Percentiles rank a stretch among this genome's conserved stretches.
Conservation (phyloP, 352 stramenopile genomes). For the Globisporangium spiculum region DNA sequence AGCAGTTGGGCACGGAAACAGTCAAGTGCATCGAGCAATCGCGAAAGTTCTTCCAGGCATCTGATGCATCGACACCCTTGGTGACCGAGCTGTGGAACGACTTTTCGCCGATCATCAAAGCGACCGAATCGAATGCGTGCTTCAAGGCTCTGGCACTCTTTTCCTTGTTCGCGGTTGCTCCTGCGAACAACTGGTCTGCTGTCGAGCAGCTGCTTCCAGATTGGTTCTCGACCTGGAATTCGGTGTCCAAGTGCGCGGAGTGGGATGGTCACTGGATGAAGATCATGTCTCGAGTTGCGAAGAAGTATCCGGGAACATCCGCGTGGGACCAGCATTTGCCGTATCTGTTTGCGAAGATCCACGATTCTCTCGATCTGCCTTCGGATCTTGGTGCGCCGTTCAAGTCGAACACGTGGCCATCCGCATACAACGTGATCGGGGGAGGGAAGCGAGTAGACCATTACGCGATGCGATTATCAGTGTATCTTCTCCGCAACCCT, state of each 20-base stretch:
- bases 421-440: constrained; percentile 42
- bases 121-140: constrained; percentile 47
- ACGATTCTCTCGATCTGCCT: constrained; percentile 53
- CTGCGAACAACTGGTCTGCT: constrained; percentile 14
- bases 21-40: constrained; percentile 50
- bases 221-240: constrained; percentile 60
- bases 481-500: constrained; percentile 41
- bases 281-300: constrained; percentile 57
- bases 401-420: constrained; percentile 58
- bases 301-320: constrained; percentile 33
- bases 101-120: constrained; percentile 38
- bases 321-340: constrained; percentile 35
- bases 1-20: constrained; percentile 34
- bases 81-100: constrained; percentile 49
- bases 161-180: constrained; percentile 42
- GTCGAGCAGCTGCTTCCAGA: constrained; percentile 35
- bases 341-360: constrained; percentile 70
- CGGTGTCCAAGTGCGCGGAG: constrained; percentile 44
- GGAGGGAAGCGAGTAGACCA: constrained; percentile 58
- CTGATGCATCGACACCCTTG: constrained; percentile 26
- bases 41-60: constrained; percentile 40
- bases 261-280: constrained; percentile 81
- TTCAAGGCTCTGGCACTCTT: constrained; percentile 64
- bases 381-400: constrained; percentile 66
- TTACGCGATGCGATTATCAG: constrained; percentile 51